Evolutionary conservation across 345 rosid species (phyloP).

Genomic region (Mangifera indica): DNA sequence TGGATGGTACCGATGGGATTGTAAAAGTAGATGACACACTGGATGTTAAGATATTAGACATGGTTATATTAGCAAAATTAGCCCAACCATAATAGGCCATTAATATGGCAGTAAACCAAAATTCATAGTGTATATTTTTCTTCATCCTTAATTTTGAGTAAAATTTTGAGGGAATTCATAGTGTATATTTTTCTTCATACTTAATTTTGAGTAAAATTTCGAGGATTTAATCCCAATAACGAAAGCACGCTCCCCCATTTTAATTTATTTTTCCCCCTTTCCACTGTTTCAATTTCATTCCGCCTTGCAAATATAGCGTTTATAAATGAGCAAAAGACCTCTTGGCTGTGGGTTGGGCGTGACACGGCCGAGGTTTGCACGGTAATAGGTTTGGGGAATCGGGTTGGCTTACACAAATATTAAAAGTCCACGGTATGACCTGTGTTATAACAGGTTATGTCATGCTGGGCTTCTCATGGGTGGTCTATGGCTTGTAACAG

Average conservation of each 20-base stretch:
- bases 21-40: conserved; percentile 81
- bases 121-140: conserved; percentile 6
- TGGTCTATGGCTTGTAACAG: too few species aligned
- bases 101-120: neutral
- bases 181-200: conserved; percentile 2
- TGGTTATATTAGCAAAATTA: conserved; percentile 71
- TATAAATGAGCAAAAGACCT: neutral
- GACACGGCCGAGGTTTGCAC: too few species aligned
- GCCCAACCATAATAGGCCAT: conserved; percentile 16
- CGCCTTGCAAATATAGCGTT: neutral
- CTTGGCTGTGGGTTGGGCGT: too few species aligned
- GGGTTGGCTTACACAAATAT: too few species aligned
- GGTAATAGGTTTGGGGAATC: too few species aligned
- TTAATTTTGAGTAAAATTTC: conserved; percentile 12
- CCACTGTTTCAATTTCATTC: neutral
- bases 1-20: conserved; percentile 85
- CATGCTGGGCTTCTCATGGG: too few species aligned
- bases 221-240: neutral
- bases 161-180: conserved; percentile 7
- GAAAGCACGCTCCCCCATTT: neutral
- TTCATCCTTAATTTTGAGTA: neutral
- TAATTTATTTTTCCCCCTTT: neutral
- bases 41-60: conserved; percentile 87
- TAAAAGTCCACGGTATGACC: too few species aligned
- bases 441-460: too few species aligned